A percentile compares a stretch with the other conserved stretches of the same genome.
Evolutionary conservation across 2,329 filamentous ascomycete genomes (phyloP).

Genomic region (Phialocephala subalpina): DNA sequence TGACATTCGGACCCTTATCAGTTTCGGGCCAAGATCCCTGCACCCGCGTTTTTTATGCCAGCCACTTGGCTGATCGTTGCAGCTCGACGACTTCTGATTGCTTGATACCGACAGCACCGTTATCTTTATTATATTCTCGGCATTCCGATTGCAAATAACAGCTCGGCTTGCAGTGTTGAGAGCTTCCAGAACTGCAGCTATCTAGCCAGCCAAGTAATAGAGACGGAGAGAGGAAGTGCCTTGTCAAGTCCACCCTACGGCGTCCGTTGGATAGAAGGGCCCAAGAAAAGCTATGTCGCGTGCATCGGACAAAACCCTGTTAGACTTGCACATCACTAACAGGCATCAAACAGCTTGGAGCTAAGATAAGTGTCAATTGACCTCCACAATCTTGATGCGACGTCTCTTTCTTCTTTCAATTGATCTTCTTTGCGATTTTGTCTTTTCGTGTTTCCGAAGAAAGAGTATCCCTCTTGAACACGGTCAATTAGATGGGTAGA

Average conservation of each 20-base stretch:
- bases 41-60: neutral
- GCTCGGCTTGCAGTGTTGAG: neutral
- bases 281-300: neutral
- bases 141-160: neutral
- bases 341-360: neutral
- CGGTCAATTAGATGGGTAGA: neutral
- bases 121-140: neutral
- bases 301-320: conserved; percentile 8
- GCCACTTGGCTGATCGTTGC: conserved; percentile 5
- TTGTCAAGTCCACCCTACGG: neutral
- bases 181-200: neutral
- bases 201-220: neutral
- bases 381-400: neutral
- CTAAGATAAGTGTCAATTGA: conserved; percentile 1
- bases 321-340: conserved; percentile 2
- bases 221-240: neutral
- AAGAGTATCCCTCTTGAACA: neutral
- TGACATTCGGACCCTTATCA: conserved; percentile 10
- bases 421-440: neutral
- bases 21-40: conserved; percentile 4
- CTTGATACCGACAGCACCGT: neutral
- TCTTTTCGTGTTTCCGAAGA: neutral
- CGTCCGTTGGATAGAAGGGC: neutral
- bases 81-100: neutral
- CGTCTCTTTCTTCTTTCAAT: neutral